phyloP scores from a whole-genome alignment of 2,329 filamentous ascomycete species.

The Clarireedia hainanense region DNA sequence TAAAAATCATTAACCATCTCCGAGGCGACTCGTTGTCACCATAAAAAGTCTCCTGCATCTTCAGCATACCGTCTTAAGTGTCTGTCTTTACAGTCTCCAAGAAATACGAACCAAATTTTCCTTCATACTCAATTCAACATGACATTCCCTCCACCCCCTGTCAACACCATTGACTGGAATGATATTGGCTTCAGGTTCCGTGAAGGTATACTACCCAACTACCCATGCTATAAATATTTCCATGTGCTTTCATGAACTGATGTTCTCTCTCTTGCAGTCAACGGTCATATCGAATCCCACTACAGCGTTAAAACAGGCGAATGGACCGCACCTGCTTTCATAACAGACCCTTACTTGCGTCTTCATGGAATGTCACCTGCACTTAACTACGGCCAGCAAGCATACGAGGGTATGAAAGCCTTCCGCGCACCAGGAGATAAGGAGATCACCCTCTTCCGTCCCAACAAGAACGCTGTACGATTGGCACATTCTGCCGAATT shows the following conservation, averaged over 20 bases:
- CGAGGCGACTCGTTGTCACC: background rate
- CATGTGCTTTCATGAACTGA: background rate
- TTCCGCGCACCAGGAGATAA: constrained; percentile 67
- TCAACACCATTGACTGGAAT: constrained; percentile 81
- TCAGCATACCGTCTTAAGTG: no score
- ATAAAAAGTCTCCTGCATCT: background rate
- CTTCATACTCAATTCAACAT: constrained; percentile 21
- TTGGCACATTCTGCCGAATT: constrained; percentile 79
- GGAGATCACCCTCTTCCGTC: constrained; percentile 77
- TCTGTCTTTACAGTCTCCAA: background rate
- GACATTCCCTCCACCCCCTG: constrained; percentile 67
- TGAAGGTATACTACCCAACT: constrained; percentile 53
- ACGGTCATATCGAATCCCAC: constrained; percentile 86
- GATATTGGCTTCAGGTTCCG: constrained; percentile 89
- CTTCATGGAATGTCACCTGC: constrained; percentile 94
- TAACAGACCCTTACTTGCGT: constrained; percentile 74
- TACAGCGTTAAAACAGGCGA: constrained; percentile 66
- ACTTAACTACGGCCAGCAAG: constrained; percentile 95
- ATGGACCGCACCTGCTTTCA: constrained; percentile 74
- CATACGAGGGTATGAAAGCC: constrained; percentile 96
- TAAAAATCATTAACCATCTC: background rate
- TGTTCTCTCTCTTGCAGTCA: constrained; percentile 50
- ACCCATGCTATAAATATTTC: background rate
- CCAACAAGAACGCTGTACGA: constrained; percentile 73
- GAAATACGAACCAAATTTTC: background rate